These are phyloP conservation scores for Talaromyces sp. DNA, from an alignment of 2,329 filamentous ascomycete genomes.

Conservation along the genomic window DNA sequence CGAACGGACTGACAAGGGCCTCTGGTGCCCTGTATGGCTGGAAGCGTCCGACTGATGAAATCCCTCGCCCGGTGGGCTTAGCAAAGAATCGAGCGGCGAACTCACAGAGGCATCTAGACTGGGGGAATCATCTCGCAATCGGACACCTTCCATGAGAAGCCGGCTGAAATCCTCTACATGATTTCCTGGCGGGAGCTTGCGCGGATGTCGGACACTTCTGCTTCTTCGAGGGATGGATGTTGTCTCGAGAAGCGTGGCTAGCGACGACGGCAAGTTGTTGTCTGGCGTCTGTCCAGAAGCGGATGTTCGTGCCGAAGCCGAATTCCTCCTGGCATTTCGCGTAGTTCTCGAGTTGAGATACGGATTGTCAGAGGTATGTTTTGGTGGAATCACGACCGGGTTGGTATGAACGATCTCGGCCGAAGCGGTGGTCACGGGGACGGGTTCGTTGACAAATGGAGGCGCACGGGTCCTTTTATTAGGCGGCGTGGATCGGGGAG, in stretches of 20 bases:
- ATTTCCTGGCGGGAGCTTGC: slow-evolving; percentile 37
- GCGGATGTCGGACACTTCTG: slow-evolving; percentile 34
- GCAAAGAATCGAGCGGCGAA: slow-evolving; percentile 50
- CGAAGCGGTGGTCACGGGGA: slow-evolving; percentile 11
- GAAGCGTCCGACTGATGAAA: slow-evolving; percentile 34
- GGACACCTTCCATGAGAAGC: slow-evolving; percentile 50
- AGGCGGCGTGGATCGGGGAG: slow-evolving; percentile 6
- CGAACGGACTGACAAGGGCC: slow-evolving; percentile 44
- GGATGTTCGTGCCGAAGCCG: slow-evolving; percentile 18
- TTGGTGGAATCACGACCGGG: slow-evolving; percentile 34
- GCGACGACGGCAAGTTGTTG: slow-evolving; percentile 49
- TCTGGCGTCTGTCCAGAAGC: slow-evolving; percentile 25
- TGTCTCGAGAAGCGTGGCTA: slow-evolving; percentile 55
- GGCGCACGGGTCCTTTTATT: slow-evolving; percentile 8
- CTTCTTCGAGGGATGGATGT: slow-evolving; percentile 51
- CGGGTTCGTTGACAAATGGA: slow-evolving; percentile 16
- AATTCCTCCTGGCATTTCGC: slow-evolving; percentile 17
- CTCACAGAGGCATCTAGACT: slow-evolving; percentile 36
- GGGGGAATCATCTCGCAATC: slow-evolving; percentile 45
- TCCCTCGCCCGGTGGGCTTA: slow-evolving; percentile 51
- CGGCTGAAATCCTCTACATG: slow-evolving; percentile 50
- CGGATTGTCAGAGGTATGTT: slow-evolving; percentile 19
- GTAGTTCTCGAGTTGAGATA: slow-evolving; percentile 13
- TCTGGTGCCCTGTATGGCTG: slow-evolving; percentile 43
- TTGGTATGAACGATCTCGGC: slow-evolving; percentile 20